phyloP scores from a whole-genome alignment of 768 basidiomycete species.

The Mycena capillaripes region DNA sequence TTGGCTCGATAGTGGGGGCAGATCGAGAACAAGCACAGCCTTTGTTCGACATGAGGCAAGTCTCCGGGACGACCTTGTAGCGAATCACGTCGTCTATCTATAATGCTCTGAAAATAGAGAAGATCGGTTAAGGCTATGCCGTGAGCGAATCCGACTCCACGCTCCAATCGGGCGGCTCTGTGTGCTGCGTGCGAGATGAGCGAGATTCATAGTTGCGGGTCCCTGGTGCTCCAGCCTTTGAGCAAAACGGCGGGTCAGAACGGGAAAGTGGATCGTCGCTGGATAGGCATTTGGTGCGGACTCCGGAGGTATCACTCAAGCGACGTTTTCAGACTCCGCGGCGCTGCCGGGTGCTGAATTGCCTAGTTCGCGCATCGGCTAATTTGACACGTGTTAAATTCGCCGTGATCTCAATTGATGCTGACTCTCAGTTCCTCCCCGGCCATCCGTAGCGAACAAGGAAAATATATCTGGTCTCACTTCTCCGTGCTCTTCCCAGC shows the following conservation, averaged over 20 bases:
- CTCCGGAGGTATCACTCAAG: slow-evolving; percentile 6
- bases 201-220: background rate
- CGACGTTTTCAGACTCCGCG: background rate
- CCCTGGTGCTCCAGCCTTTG: no score
- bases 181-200: background rate
- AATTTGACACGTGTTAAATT: background rate
- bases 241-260: background rate
- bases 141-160: background rate
- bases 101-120: background rate
- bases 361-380: background rate
- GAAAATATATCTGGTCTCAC: no score
- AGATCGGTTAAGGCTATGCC: slow-evolving; percentile 15
- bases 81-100: background rate
- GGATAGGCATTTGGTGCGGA: background rate
- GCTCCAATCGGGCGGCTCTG: background rate
- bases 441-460: no score
- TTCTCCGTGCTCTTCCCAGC: no score
- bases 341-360: background rate
- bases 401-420: background rate
- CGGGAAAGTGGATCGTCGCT: background rate
- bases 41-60: background rate
- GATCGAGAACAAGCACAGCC: background rate
- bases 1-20: background rate
- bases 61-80: background rate
- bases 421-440: no score